Evolutionary conservation across 2,329 filamentous ascomycete species (phyloP).

Genomic region (Dactylonectria estremocensis): DNA sequence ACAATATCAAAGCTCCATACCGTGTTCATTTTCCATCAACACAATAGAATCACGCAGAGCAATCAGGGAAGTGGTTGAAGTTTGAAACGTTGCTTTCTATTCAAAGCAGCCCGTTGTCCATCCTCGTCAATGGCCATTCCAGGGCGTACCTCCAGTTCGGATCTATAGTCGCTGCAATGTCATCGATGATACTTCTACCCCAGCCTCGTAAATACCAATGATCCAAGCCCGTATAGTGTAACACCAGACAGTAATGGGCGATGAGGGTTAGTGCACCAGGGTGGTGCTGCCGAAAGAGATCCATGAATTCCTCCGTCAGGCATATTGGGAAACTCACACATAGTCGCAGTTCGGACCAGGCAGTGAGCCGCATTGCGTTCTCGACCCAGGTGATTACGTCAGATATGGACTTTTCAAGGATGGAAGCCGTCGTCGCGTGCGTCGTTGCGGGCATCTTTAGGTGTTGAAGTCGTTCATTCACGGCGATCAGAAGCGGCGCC

Average conservation of each 20-base stretch:
- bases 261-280: conserved; percentile 33
- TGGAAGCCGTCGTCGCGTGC: background rate
- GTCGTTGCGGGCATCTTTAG: conserved; percentile 25
- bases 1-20: no score
- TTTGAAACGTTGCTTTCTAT: background rate
- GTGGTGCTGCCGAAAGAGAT: conserved; percentile 35
- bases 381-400: conserved; percentile 25
- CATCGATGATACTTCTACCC: conserved; percentile 26
- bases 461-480: conserved; percentile 29
- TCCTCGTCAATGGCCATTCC: conserved; percentile 34
- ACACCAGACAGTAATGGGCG: conserved; percentile 36
- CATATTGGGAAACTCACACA: conserved; percentile 36
- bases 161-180: conserved; percentile 27
- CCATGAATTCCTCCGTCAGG: conserved; percentile 33
- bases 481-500: conserved; percentile 18
- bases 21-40: no score
- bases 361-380: background rate
- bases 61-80: background rate
- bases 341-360: conserved; percentile 19
- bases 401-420: conserved; percentile 26
- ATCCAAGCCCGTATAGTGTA: conserved; percentile 25
- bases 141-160: conserved; percentile 18
- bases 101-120: conserved; percentile 9
- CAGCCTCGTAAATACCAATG: conserved; percentile 38
- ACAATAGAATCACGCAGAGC: background rate